phyloP scores from a whole-genome alignment of 768 basidiomycete species.

The Tephrocybe sp. region DNA sequence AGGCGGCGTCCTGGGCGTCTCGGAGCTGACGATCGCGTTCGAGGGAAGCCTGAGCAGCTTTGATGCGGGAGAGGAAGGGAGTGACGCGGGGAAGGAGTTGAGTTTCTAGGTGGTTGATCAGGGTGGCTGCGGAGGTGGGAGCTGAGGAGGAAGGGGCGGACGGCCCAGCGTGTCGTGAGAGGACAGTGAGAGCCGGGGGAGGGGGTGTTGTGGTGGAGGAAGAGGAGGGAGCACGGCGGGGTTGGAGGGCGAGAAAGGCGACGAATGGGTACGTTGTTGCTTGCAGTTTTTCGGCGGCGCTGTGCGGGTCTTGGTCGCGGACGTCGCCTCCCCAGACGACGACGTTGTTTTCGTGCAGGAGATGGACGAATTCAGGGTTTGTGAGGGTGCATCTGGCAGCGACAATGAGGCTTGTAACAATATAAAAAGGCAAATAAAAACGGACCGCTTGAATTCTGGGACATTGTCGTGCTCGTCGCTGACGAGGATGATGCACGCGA shows the following conservation, averaged over 20 bases:
- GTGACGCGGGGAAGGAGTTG: constrained; percentile 78
- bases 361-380: constrained; percentile 64
- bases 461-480: constrained; percentile 92
- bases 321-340: constrained; percentile 94
- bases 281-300: constrained; percentile 69
- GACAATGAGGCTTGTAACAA: background rate
- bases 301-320: constrained; percentile 76
- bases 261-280: constrained; percentile 92
- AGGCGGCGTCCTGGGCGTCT: constrained; percentile 81
- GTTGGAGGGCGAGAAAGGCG: constrained; percentile 87
- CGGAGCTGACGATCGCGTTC: constrained; percentile 25
- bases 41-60: background rate
- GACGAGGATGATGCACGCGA: constrained; percentile 80
- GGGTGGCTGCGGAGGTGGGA: constrained; percentile 60
- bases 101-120: constrained; percentile 64
- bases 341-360: constrained; percentile 71
- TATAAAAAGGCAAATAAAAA: background rate
- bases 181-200: constrained; percentile 65
- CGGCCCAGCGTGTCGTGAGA: constrained; percentile 83
- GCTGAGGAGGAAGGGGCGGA: constrained; percentile 32
- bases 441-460: constrained; percentile 79
- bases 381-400: constrained; percentile 67
- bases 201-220: constrained; percentile 31
- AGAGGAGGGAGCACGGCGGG: constrained; percentile 46
- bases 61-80: constrained; percentile 68